Base-by-base conservation (phyloP, 305 asterid genomes). In the Nicotiana rustica region DNA sequence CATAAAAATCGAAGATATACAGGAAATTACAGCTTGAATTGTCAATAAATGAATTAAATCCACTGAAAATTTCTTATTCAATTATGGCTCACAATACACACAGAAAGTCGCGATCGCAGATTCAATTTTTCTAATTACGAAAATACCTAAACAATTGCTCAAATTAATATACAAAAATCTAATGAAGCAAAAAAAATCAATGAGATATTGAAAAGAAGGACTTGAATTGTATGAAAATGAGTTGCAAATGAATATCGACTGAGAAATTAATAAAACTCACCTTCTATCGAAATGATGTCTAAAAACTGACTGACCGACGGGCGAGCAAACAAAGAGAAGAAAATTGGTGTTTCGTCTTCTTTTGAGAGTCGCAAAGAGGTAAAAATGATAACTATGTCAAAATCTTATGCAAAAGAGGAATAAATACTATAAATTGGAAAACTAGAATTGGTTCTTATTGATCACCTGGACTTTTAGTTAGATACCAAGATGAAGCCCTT, bases 31-130 rank as follows among this genome's bases (percentile, higher is more conserved):
- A 0, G 64, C 21, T 49, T 75, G 65, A 52, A 25, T 38, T 49
- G 61, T 31, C 38, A 21, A 29, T 71, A 21, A 49, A 73, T 73
- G 60, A 73, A 49, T 73, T 73, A 49, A 19, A 25, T 52, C 62
- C 7, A 49, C 29, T 29, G 65, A 8, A 52, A 44, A 49, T 21
- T 75, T 15, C 29, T 2, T 52, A 38, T 52, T 15, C 64, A 25
- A 75, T 18, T 14, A 52, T 62, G 79, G 21, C 19, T 21, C 60
- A 21, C 17, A 6, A 49, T 52, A 73, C 41, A 71, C 25, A 52
- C 17, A 25, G 29, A 13, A 9, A 29, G 29, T 9, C 10, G 36
- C 13, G 36, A 19, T 12, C 3, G 0, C 60, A 41, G 10, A 18
- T 70, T 2, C 18, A 70, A 2, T 70, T 70, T 36, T 6, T 36